Percentiles rank a stretch among this genome's conserved stretches.
These are phyloP conservation scores for Fusarium decemcellulare DNA, from an alignment of 2,329 filamentous ascomycete species.

Conservation along the genomic window DNA sequence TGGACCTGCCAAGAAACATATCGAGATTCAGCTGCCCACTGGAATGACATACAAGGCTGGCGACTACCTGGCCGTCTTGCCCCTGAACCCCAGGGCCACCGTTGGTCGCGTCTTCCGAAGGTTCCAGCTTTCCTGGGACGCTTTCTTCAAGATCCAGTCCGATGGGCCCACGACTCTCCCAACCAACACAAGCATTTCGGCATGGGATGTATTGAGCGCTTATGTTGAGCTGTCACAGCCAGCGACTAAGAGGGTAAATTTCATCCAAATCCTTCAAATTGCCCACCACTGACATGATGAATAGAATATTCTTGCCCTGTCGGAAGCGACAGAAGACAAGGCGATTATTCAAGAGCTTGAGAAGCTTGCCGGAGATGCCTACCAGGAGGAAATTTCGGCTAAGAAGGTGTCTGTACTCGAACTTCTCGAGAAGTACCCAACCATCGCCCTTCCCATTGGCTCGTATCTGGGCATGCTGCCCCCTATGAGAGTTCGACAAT, in stretches of 20 bases:
- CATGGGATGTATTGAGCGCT: slow-evolving; percentile 74
- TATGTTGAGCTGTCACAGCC: slow-evolving; percentile 83
- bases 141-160: slow-evolving; percentile 72
- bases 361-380: slow-evolving; percentile 62
- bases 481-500: slow-evolving; percentile 84
- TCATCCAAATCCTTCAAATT: not conserved
- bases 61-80: slow-evolving; percentile 83
- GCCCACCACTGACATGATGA: slow-evolving; percentile 23
- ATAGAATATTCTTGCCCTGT: slow-evolving; percentile 58
- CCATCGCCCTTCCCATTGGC: slow-evolving; percentile 73
- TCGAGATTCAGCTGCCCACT: slow-evolving; percentile 77
- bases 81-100: slow-evolving; percentile 75
- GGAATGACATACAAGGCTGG: slow-evolving; percentile 78
- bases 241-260: slow-evolving; percentile 74
- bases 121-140: slow-evolving; percentile 79
- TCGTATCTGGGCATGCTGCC: slow-evolving; percentile 80
- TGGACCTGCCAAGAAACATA: slow-evolving; percentile 68
- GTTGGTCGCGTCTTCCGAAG: slow-evolving; percentile 75
- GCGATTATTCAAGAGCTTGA: slow-evolving; percentile 59
- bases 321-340: slow-evolving; percentile 65
- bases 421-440: slow-evolving; percentile 75
- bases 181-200: slow-evolving; percentile 69
- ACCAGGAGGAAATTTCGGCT: slow-evolving; percentile 62
- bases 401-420: slow-evolving; percentile 77
- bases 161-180: slow-evolving; percentile 68